Evolutionary conservation across 2,329 filamentous ascomycete species (phyloP).

Genomic region (Hymenoscyphus albidus): DNA sequence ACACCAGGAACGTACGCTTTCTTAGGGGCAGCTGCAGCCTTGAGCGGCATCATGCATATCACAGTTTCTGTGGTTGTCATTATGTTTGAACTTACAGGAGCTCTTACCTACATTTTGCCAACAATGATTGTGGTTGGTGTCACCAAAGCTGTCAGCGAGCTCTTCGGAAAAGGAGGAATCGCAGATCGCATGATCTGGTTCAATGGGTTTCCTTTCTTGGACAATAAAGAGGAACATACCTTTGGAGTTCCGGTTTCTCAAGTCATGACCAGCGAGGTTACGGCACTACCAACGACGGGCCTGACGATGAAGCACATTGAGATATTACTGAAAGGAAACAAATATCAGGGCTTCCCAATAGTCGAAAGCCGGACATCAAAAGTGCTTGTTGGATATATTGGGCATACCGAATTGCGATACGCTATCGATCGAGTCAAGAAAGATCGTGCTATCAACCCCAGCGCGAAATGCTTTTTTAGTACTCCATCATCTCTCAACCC

Average conservation of each 20-base stretch:
- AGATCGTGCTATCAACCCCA: constrained; percentile 60
- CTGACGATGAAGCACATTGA: constrained; percentile 75
- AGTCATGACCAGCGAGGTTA: constrained; percentile 77
- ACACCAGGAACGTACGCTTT: constrained; percentile 97
- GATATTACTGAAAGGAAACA: constrained; percentile 68
- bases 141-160: constrained; percentile 86
- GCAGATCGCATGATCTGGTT: constrained; percentile 99
- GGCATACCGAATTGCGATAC: constrained; percentile 85
- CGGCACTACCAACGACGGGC: constrained; percentile 69
- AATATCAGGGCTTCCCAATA: constrained; percentile 90
- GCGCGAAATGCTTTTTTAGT: constrained; percentile 71
- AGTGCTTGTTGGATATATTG: constrained; percentile 84
- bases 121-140: constrained; percentile 99
- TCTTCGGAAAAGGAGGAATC: constrained; percentile 93
- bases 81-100: constrained; percentile 99
- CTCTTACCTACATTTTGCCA: constrained; percentile 90
- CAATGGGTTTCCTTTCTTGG: constrained; percentile 92
- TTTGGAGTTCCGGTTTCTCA: constrained; percentile 91
- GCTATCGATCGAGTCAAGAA: constrained; percentile 77
- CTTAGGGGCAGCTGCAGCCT: constrained; percentile 81
- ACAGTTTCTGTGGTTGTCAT: constrained; percentile 97
- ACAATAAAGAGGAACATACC: constrained; percentile 96
- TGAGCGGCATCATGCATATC: constrained; percentile 97
- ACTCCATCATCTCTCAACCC: constrained; percentile 41
- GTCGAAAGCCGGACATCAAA: constrained; percentile 70